Base-by-base conservation (phyloP, 2,329 filamentous ascomycete genomes). In the Apiospora aurea region DNA sequence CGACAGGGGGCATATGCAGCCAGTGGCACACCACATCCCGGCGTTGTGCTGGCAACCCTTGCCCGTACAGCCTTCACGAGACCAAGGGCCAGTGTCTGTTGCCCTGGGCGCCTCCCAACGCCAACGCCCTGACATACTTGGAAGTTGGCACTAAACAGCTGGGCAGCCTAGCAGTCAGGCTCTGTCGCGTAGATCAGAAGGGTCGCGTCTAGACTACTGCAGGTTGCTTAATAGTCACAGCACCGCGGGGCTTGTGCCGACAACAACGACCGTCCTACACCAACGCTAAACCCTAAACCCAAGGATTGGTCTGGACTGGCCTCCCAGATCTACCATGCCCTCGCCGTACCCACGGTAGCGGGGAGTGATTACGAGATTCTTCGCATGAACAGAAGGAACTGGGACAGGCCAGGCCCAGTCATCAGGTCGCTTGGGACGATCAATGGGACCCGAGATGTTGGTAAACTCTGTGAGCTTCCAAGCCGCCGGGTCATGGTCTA, bases 41-140 rank as follows among this genome's bases (percentile, higher is more conserved):
- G 18, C 29, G 57, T 64, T n/a, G 57, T n/a, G 34, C 53, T 61
- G 53, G 53, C 53, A 61, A 61, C 53, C 53, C 53, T 61, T 61
- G 53, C 53, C 53, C 18, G 21, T 38, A 43, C 41, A 34, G 41
- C 16, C 53, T 38, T 29, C 53, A 61, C 11, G 53, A 61, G n/a
- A 38, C 34, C 16, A 14, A 29, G 16, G 26, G 21, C 53, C 26
- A 6, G 16, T 49, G 29, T 26, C 16, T n/a, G 21, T 64, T 38
- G 10, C 53, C 29, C 53, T 34, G 34, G 57, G 16, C 57, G 57
- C 34, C 7, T 18, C 8, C 21, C 29, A 8, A 18, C 57, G 29
- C 21, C 29, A 8, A 18, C 57, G 29, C 57, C 57, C 57, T 64
- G 57, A 41, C 57, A 41, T 49, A 16, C 34, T 41, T 41, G n/a